Evolutionary conservation across 768 basidiomycete genomes (phyloP), one percentile per base, ranked within the genome.

Genomic region (Suillus discolor): DNA sequence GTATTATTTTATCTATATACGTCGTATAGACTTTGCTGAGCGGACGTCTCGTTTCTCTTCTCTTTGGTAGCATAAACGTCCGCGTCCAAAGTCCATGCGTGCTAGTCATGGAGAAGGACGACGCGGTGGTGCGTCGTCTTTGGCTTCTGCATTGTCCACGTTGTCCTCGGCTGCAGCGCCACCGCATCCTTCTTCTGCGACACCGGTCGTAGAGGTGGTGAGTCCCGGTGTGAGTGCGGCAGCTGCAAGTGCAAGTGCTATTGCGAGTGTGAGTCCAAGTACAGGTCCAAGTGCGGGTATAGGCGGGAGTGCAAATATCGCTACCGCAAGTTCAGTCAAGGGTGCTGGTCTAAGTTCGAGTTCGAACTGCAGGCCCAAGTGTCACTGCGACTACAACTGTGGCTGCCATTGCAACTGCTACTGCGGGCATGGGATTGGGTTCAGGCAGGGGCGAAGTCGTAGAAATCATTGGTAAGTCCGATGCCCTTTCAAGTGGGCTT

Each of bases 21-120:
- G 12, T 20, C 12, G 63, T 66, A 36, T 13, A 51, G 63, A 31
- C 13, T 66, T 47, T 68, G 42, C 42, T 65, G 57, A 36, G 13
- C 8, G 20, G 18, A 6, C 44, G 8, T 42, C 55, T 65, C 23
- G 6, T 51, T 25, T 51, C 49, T 28, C 69, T 20, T 69, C 13
- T 28, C 4, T 20, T 20, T 60, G 6, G 16, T 51, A 94, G 90
- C 93, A 95, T 74, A 94, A 95, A 74, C 89, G 93, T 47, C 92
- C 93, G 42, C 89, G 93, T 57, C 93, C 93, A 25, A 94, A 94
- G 82, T 92, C 85, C 73, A 93, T 94, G 91, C 87, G 92, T 53
- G 89, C 86, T 72, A 86, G 82, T 61, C 89, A 90, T 70, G 88
- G 89, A 54, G 93, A 93, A 77, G 85, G 86, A 45, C 86, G 92